Base-by-base conservation (phyloP, 331 rosid species). In the Cydonia oblonga region DNA sequence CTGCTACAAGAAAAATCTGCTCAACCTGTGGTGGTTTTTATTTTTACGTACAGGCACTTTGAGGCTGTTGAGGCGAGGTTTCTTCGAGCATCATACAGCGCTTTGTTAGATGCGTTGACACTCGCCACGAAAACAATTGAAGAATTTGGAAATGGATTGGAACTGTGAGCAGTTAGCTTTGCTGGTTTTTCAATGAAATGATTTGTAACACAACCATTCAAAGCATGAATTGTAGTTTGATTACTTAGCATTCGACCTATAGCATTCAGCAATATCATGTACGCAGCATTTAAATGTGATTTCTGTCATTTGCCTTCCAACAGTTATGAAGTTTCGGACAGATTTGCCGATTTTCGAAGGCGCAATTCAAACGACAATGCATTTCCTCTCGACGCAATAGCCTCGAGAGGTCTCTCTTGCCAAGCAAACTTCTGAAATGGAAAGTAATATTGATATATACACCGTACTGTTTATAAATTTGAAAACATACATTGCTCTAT, bases 21-120 rank as follows among this genome's bases (percentile, higher is more conserved):
- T 70, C 16, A 4, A 15, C 69, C 25, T 19, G 62, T 69, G 32
- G 4, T 7, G 26, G 25, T 70, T 61, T 42, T 54, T 53, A 1
- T n/a, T 38, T 33, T 64, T 40, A 4, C 38, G 53, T 6, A 54
- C 84, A 95, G 96, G 82, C 92, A 88, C 79, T 88, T 91, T 67
- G 96, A 88, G 81, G 99, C 97, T 30, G 84, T 59, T 66, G 96
- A 95, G 76, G 93, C 99, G 22, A 91, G 97, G 80, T 91, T 88
- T 91, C 96, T 89, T 67, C 88, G 97, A 22, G 93, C 97, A 81
- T 91, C 96, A 2, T 88, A 77, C 32, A 89, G 96, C 83, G 87
- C 97, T 69, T 91, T 91, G 69, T 82, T 91, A 3, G 97, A 89
- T 67, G 91, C 83, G 44, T 85, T 89, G 75, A 83, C 84, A 40